phyloP scores from a whole-genome alignment of 805 yeast species.

The Candida saitoana region DNA sequence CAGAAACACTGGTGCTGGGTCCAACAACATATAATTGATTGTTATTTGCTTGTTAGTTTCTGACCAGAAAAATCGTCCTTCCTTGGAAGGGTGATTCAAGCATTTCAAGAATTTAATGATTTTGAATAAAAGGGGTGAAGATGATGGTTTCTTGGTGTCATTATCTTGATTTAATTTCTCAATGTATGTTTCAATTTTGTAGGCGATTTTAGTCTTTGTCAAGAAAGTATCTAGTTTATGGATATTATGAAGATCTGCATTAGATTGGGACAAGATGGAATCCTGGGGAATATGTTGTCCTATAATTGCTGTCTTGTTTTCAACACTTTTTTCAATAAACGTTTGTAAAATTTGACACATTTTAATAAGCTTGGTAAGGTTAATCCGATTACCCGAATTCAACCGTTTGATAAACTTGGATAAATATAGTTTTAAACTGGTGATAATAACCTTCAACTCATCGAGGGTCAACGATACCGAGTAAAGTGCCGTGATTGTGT shows the following conservation, averaged over 20 bases:
- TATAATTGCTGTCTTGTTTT: conserved; percentile 24
- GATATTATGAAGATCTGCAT: conserved; percentile 70
- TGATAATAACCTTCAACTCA: conserved; percentile 45
- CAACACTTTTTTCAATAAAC: conserved; percentile 38
- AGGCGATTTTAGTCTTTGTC: conserved; percentile 69
- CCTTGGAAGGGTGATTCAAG: conserved; percentile 68
- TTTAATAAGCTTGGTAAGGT: conserved; percentile 59
- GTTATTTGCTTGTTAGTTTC: conserved; percentile 21
- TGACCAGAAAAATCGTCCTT: conserved; percentile 77
- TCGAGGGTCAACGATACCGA: conserved; percentile 52
- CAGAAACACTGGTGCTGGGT: conserved; percentile 68
- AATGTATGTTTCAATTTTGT: conserved; percentile 73
- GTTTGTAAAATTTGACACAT: conserved; percentile 48
- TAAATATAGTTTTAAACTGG: conserved; percentile 52
- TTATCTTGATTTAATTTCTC: conserved; percentile 20
- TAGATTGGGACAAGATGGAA: conserved; percentile 53
- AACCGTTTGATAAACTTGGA: conserved; percentile 59
- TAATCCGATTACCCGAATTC: conserved; percentile 67
- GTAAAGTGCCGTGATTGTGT: conserved; percentile 65
- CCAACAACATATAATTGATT: conserved; percentile 69
- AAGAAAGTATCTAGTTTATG: conserved; percentile 64
- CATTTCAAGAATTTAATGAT: conserved; percentile 61
- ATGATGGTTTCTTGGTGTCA: conserved; percentile 10
- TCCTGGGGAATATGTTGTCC: conserved; percentile 52
- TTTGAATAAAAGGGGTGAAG: conserved; percentile 60